A percentile compares a stretch with the other conserved stretches of the same genome.
Evolutionary conservation across 2,329 filamentous ascomycete genomes (phyloP).

Genomic region (Fusarium bactridioides): DNA sequence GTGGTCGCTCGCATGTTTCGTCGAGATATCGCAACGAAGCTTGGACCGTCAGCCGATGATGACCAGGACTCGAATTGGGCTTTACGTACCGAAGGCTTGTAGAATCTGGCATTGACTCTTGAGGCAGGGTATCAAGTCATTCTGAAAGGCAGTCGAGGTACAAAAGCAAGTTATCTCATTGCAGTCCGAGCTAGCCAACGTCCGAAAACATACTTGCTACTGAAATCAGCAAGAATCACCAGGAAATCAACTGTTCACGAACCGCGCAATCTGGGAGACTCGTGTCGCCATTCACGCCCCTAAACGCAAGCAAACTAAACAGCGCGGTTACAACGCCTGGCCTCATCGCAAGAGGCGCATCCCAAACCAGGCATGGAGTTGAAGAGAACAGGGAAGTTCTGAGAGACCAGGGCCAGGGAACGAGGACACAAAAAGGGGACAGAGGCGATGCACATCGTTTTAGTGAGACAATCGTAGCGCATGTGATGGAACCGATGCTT

Average conservation of each 20-base stretch:
- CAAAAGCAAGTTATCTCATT: neutral
- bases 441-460: neutral
- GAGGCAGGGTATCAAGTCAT: neutral
- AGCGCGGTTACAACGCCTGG: neutral
- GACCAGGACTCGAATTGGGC: fast-evolving
- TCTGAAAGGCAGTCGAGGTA: neutral
- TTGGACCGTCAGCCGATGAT: neutral
- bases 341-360: neutral
- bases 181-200: fast-evolving
- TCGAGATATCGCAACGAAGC: slow-evolving; percentile 4
- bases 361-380: neutral
- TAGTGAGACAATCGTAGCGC: neutral
- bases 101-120: neutral
- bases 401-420: neutral
- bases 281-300: neutral
- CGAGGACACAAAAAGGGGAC: neutral
- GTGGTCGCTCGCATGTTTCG: neutral
- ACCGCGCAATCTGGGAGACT: neutral
- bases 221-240: neutral
- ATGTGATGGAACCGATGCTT: neutral
- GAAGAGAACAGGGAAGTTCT: neutral
- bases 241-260: fast-evolving
- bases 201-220: neutral
- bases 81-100: neutral
- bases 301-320: neutral